phyloP scores from a whole-genome alignment of 108 stramenopile genomes.

The Nitzschia sp. region DNA sequence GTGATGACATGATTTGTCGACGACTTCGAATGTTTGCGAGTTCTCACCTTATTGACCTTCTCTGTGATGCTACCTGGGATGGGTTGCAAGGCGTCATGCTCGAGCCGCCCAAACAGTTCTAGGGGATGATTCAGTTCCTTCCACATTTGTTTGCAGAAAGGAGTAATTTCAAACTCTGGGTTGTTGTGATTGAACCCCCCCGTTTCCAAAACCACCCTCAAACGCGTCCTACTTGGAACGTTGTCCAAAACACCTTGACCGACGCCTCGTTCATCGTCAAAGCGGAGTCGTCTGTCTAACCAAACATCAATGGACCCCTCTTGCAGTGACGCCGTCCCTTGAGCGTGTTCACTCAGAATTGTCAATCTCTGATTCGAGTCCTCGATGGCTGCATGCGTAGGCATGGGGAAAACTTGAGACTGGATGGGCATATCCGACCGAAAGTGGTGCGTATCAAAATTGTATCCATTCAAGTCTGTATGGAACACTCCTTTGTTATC shows the following conservation, averaged over 20 bases:
- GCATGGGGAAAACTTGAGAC: conserved; percentile 69
- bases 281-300: conserved; percentile 54
- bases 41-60: conserved; percentile 19
- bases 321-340: conserved; percentile 55
- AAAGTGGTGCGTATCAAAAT: conserved; percentile 62
- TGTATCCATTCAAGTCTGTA: conserved; percentile 68
- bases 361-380: conserved; percentile 49
- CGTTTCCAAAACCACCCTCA: conserved; percentile 49
- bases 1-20: conserved; percentile 26
- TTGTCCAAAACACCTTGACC: conserved; percentile 59
- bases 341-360: conserved; percentile 60
- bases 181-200: conserved; percentile 15
- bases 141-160: conserved; percentile 50
- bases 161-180: conserved; percentile 48
- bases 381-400: conserved; percentile 58
- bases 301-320: conserved; percentile 61
- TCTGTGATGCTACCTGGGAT: conserved; percentile 6
- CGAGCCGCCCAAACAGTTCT: conserved; percentile 38
- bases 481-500: conserved; percentile 57
- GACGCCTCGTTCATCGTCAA: conserved; percentile 55
- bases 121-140: conserved; percentile 61
- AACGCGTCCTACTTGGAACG: conserved; percentile 53
- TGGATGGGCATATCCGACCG: conserved; percentile 62
- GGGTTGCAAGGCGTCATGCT: neutral
- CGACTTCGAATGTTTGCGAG: neutral